phyloP scores from a whole-genome alignment of 768 basidiomycete species.

The Serendipita sp. region DNA sequence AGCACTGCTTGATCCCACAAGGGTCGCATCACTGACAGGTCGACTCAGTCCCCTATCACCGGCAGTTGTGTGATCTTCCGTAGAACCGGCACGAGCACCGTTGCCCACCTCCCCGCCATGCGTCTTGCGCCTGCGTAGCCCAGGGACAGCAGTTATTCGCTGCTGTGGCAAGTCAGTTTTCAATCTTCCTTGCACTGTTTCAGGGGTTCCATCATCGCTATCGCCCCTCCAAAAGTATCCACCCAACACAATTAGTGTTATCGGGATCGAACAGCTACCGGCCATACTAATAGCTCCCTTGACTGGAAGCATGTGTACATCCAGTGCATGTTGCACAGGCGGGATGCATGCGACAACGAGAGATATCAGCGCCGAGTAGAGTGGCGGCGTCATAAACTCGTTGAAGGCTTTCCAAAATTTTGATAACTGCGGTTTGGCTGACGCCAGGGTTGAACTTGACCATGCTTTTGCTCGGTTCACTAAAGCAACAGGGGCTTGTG shows the following conservation, averaged over 20 bases:
- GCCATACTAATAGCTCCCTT: constrained; percentile 50
- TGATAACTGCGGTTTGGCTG: constrained; percentile 15
- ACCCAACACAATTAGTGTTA: constrained; percentile 83
- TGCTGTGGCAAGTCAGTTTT: background rate
- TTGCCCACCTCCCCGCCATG: background rate
- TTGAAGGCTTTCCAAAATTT: constrained; percentile 29
- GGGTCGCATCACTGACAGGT: background rate
- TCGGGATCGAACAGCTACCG: constrained; percentile 68
- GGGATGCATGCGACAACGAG: constrained; percentile 61
- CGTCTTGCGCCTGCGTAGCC: background rate
- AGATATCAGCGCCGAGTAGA: constrained; percentile 63
- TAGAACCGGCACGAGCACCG: background rate
- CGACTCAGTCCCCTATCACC: background rate
- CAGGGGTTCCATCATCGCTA: background rate
- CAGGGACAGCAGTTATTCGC: background rate
- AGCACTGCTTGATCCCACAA: background rate
- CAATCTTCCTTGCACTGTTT: background rate
- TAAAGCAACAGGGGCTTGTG: background rate
- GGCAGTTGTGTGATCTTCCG: background rate
- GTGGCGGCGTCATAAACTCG: constrained; percentile 77
- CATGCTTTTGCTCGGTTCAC: background rate
- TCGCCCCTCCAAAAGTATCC: constrained; percentile 59
- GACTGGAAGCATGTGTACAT: constrained; percentile 44
- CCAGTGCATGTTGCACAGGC: constrained; percentile 57
- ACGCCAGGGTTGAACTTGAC: background rate